Evolutionary conservation across 2,329 filamentous ascomycete genomes (phyloP).

Genomic region (Parafenestella ontariensis): DNA sequence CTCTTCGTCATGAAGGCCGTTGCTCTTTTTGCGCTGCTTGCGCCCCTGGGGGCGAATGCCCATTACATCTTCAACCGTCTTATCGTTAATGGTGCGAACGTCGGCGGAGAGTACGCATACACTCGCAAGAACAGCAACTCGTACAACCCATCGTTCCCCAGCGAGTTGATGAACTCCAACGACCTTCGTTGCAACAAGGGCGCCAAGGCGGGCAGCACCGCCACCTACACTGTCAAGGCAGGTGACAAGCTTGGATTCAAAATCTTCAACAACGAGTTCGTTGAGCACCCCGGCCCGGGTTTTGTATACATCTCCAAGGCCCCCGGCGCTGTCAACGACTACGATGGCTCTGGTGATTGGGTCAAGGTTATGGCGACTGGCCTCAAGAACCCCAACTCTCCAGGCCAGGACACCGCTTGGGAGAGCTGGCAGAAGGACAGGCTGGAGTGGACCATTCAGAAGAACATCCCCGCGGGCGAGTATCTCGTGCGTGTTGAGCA

Average conservation of each 20-base stretch:
- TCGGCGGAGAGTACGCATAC: slow-evolving; percentile 45
- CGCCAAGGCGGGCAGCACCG: slow-evolving; percentile 40
- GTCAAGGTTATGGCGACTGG: slow-evolving; percentile 45
- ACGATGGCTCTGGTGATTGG: slow-evolving; percentile 68
- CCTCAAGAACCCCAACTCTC: slow-evolving; percentile 33
- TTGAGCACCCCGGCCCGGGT: slow-evolving; percentile 51
- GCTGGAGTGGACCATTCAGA: slow-evolving; percentile 55
- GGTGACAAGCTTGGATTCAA: slow-evolving; percentile 60
- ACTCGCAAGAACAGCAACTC: slow-evolving; percentile 46
- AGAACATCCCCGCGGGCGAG: slow-evolving; percentile 50
- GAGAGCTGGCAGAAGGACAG: slow-evolving; percentile 50
- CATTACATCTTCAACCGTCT: slow-evolving; percentile 50
- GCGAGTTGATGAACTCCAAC: slow-evolving; percentile 41
- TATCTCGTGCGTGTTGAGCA: slow-evolving; percentile 48
- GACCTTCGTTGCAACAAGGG: slow-evolving; percentile 49
- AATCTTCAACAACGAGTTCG: slow-evolving; percentile 58
- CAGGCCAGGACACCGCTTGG: slow-evolving; percentile 35
- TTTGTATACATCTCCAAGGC: slow-evolving; percentile 54
- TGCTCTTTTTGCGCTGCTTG: slow-evolving; percentile 34
- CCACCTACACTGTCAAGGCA: slow-evolving; percentile 48
- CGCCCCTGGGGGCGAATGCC: slow-evolving; percentile 32
- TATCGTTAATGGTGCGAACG: slow-evolving; percentile 40
- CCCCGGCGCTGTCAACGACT: slow-evolving; percentile 70
- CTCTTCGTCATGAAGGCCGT: slow-evolving; percentile 38
- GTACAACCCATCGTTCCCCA: slow-evolving; percentile 41